Conservation (phyloP, 176 grass and related monocot genomes). For the Zea luxurians region DNA sequence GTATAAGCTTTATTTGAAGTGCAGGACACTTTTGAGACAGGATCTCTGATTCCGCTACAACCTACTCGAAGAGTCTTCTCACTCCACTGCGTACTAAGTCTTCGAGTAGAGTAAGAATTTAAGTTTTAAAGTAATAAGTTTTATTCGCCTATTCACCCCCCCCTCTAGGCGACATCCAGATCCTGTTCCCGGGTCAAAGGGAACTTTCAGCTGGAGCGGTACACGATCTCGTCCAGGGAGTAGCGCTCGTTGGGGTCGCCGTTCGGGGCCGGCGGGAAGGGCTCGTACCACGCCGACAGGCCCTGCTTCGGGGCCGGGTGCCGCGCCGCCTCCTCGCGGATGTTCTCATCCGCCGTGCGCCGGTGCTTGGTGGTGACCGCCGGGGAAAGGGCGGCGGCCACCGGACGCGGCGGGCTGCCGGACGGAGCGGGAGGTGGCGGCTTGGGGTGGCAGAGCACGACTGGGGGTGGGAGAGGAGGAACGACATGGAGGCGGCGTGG, state of each 20-base stretch:
- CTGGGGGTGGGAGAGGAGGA: conserved; percentile 45
- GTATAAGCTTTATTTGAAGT: too few species aligned
- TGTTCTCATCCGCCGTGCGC: conserved; percentile 76
- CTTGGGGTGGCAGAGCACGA: conserved; percentile 14
- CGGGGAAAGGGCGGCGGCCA: conserved; percentile 33
- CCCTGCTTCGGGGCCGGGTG: conserved; percentile 45
- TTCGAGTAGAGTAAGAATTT: too few species aligned
- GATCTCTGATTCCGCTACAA: too few species aligned
- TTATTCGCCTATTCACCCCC: too few species aligned
- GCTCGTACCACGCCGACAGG: conserved; percentile 75
- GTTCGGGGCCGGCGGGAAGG: conserved; percentile 47
- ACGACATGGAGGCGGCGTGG: conserved; percentile 45
- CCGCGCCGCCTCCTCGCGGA: conserved; percentile 80
- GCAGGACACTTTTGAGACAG: too few species aligned
- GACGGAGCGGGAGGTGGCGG: conserved; percentile 13
- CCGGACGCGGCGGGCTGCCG: conserved; percentile 25
- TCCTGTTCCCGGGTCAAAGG: too few species aligned
- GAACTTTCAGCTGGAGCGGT: conserved; percentile 82
- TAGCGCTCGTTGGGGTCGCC: conserved; percentile 64
- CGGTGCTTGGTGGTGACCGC: conserved; percentile 44
- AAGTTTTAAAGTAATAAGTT: too few species aligned
- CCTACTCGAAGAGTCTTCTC: too few species aligned
- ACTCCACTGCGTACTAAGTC: too few species aligned
- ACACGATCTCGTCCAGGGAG: conserved; percentile 95
- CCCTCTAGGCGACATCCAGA: too few species aligned